A percentile compares a stretch with the other conserved stretches of the same genome.
phyloP scores from a whole-genome alignment of 2,329 filamentous ascomycete species.

The Microdochium trichocladiopsis region DNA sequence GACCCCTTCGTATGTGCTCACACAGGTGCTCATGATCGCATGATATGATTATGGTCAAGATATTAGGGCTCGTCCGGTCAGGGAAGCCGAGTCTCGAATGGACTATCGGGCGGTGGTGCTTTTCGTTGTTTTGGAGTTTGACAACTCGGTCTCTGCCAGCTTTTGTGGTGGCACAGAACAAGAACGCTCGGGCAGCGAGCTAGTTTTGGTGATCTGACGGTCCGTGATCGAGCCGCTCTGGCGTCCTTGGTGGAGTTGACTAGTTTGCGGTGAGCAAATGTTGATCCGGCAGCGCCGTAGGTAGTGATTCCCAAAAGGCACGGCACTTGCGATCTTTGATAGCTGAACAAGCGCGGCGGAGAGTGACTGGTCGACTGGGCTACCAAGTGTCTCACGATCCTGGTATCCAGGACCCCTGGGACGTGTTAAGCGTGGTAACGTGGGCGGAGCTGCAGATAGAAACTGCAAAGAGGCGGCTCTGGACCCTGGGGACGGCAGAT shows the following conservation, averaged over 20 bases:
- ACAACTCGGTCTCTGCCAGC: too few species aligned
- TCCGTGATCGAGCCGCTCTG: neutral
- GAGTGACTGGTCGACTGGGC: conserved; percentile 6
- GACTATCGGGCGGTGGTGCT: neutral
- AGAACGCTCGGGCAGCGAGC: neutral
- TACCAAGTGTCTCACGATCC: conserved; percentile 21
- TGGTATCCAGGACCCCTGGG: conserved; percentile 3
- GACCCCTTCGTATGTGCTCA: conserved; percentile 22
- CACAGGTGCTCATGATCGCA: conserved; percentile 33
- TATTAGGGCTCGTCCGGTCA: neutral
- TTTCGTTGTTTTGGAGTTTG: neutral
- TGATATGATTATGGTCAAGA: conserved; percentile 7
- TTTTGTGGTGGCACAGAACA: neutral
- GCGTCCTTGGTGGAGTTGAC: neutral
- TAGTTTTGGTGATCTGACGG: neutral
- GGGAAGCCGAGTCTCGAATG: neutral
- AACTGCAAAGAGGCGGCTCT: neutral
- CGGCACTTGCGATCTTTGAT: neutral
- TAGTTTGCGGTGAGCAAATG: neutral
- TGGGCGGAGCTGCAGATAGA: neutral
- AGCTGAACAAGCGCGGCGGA: conserved; percentile 2
- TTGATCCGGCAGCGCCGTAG: neutral
- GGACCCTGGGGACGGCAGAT: neutral
- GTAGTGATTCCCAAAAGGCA: too few species aligned
- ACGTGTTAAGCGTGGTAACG: conserved; percentile 1